These are phyloP conservation scores for Saccharomycopsis crataegensis DNA, from an alignment of 1,139 yeast species.

Conservation along the genomic window DNA sequence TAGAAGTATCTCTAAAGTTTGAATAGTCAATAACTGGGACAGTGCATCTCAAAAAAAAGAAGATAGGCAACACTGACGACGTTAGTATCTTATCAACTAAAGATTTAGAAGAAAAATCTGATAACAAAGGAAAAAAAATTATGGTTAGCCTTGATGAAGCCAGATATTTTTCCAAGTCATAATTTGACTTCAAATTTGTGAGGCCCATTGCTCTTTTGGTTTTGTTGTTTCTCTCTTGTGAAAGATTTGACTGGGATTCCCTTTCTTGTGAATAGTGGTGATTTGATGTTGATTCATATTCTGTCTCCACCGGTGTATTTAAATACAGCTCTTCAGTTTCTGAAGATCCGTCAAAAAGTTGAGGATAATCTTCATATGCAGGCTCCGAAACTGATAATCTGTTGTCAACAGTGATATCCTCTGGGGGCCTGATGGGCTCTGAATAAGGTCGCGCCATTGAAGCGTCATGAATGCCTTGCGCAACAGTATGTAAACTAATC, in stretches of 20 bases:
- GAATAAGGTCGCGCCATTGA: not conserved
- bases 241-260: not conserved
- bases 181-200: not conserved
- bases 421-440: not conserved
- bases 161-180: not conserved
- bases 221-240: not conserved
- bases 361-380: not conserved
- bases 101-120: constrained; percentile 22
- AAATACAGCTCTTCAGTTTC: too few species aligned
- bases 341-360: not conserved
- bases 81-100: constrained; percentile 26
- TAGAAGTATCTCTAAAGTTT: not conserved
- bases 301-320: not conserved
- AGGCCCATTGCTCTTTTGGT: not conserved
- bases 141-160: not conserved
- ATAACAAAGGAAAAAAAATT: constrained; percentile 26
- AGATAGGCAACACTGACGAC: constrained; percentile 37
- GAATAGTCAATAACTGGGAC: constrained; percentile 38
- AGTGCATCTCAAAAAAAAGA: constrained; percentile 38
- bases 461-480: not conserved
- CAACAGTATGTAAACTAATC: constrained; percentile 4
- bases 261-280: not conserved
- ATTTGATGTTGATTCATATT: not conserved
- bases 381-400: constrained; percentile 3
- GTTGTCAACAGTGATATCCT: not conserved